These are phyloP conservation scores for Aureobasidium musti DNA, from an alignment of 2,329 filamentous ascomycete species.

Conservation along the genomic window DNA sequence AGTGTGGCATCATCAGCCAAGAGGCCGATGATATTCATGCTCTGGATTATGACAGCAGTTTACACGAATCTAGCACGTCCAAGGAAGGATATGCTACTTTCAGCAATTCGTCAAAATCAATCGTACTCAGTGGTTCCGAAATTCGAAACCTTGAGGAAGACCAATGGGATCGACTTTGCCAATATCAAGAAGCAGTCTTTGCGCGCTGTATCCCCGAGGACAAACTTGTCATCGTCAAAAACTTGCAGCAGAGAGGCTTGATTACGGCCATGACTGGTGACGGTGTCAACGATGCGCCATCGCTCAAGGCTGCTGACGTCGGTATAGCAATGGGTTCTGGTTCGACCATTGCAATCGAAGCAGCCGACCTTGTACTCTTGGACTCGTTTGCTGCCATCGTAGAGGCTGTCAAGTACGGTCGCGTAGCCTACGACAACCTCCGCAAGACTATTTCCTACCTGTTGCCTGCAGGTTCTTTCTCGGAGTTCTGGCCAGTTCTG, in stretches of 20 bases:
- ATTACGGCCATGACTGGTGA: slow-evolving; percentile 59
- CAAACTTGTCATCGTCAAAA: slow-evolving; percentile 76
- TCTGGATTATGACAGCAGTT: slow-evolving; percentile 32
- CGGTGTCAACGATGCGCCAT: slow-evolving; percentile 55
- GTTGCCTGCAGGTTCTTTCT: slow-evolving; percentile 71
- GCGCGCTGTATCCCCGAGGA: slow-evolving; percentile 75
- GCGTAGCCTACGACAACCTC: slow-evolving; percentile 77
- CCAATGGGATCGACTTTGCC: slow-evolving; percentile 67
- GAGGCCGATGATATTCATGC: slow-evolving; percentile 58
- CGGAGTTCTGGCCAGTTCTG: slow-evolving; percentile 74
- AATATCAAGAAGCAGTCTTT: slow-evolving; percentile 73
- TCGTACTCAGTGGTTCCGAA: slow-evolving; percentile 67
- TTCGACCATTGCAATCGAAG: slow-evolving; percentile 63
- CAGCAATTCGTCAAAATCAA: slow-evolving; percentile 45
- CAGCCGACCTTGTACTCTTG: slow-evolving; percentile 63
- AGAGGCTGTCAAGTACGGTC: slow-evolving; percentile 69
- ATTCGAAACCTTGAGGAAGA: slow-evolving; percentile 64
- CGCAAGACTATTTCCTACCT: slow-evolving; percentile 75
- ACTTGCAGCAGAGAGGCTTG: slow-evolving; percentile 64
- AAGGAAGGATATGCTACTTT: slow-evolving; percentile 4
- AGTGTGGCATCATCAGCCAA: slow-evolving; percentile 69
- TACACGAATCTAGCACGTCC: slow-evolving; percentile 3
- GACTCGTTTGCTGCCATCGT: slow-evolving; percentile 73
- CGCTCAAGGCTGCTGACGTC: slow-evolving; percentile 60
- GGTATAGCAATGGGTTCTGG: slow-evolving; percentile 62